Conservation (phyloP, 495 filamentous ascomycete species). For the Talaromyces ruber region DNA sequence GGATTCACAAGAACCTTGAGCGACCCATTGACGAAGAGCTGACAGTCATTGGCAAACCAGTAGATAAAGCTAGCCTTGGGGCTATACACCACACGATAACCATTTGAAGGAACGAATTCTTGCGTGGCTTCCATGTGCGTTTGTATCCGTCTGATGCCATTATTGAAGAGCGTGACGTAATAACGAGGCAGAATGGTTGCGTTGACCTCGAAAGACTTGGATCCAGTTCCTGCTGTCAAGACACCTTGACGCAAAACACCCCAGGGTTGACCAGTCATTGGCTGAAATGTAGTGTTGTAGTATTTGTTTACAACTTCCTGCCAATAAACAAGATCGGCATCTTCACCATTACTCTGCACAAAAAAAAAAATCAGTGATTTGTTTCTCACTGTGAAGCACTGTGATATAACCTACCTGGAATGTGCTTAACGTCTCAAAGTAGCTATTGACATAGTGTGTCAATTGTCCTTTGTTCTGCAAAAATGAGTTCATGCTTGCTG, state of each 20-base stretch:
- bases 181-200: constrained; percentile 69
- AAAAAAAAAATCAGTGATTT: constrained; percentile 3
- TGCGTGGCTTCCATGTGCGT: constrained; percentile 53
- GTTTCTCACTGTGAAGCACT: constrained; percentile 5
- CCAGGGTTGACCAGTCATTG: constrained; percentile 20
- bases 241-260: constrained; percentile 62
- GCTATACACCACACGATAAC: constrained; percentile 57
- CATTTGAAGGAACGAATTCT: constrained; percentile 49
- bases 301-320: constrained; percentile 63
- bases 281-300: constrained; percentile 43
- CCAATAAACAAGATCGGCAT: constrained; percentile 64
- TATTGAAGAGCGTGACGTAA: constrained; percentile 76
- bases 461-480: constrained; percentile 25
- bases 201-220: constrained; percentile 72
- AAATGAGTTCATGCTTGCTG: constrained; percentile 39
- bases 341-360: constrained; percentile 42
- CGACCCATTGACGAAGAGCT: constrained; percentile 57
- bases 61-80: constrained; percentile 57
- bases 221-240: constrained; percentile 35
- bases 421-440: constrained; percentile 61
- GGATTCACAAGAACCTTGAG: constrained; percentile 58
- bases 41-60: constrained; percentile 63
- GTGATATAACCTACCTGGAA: constrained; percentile 44
- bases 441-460: constrained; percentile 47
- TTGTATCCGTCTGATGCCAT: constrained; percentile 70